Conservation (phyloP, 2,329 filamentous ascomycete genomes). For the Aspergillus tamarii region DNA sequence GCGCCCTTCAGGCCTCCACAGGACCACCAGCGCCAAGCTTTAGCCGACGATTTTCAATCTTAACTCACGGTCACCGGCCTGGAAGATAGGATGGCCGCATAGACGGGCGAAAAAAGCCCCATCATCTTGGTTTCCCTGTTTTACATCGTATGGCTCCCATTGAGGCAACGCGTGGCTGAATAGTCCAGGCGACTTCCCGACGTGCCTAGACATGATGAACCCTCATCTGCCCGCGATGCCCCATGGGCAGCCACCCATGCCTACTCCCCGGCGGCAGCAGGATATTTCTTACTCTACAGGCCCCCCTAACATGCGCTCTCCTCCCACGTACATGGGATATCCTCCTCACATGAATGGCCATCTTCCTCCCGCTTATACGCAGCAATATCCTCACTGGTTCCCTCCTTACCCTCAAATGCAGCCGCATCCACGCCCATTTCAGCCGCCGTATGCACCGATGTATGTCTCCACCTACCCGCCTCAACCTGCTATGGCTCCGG, state of each 20-base stretch:
- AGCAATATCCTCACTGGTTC: constrained; percentile 53
- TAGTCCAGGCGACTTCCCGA: constrained; percentile 36
- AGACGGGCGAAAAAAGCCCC: constrained; percentile 27
- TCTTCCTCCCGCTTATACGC: constrained; percentile 48
- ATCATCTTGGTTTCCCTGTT: constrained; percentile 25
- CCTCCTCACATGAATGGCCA: constrained; percentile 62
- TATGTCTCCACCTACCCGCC: constrained; percentile 50
- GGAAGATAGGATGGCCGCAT: constrained; percentile 41
- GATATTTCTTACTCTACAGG: constrained; percentile 48
- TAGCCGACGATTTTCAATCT: constrained; percentile 5
- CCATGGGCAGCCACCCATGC: constrained; percentile 55
- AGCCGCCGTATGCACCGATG: constrained; percentile 46
- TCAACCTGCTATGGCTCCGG: constrained; percentile 44
- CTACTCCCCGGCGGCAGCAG: constrained; percentile 51
- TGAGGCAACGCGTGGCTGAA: constrained; percentile 43
- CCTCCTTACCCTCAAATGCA: constrained; percentile 46
- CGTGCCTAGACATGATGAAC: constrained; percentile 47
- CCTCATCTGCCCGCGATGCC: constrained; percentile 49
- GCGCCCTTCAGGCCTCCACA: constrained; percentile 12
- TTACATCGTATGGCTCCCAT: constrained; percentile 44
- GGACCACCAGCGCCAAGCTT: constrained; percentile 12
- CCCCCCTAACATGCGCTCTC: constrained; percentile 58
- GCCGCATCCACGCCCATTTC: constrained; percentile 44
- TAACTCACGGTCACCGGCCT: constrained; percentile 16
- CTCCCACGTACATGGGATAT: constrained; percentile 62